These are phyloP conservation scores for Ceratocystis cubensis DNA, from an alignment of 2,329 filamentous ascomycete genomes.

Conservation along the genomic window DNA sequence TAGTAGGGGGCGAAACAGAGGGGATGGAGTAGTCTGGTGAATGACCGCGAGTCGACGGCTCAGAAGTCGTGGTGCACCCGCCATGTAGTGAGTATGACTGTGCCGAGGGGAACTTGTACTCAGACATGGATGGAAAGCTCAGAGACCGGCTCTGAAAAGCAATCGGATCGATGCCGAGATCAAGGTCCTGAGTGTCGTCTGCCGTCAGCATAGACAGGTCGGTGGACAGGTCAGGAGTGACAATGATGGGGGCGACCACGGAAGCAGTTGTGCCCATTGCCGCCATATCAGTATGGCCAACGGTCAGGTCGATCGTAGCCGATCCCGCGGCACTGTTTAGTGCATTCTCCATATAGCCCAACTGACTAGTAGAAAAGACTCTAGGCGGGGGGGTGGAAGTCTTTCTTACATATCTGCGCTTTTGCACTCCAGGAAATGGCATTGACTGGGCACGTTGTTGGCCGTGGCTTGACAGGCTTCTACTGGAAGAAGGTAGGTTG, in stretches of 20 bases:
- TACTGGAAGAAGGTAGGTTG: conserved; percentile 27
- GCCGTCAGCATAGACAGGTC: background rate
- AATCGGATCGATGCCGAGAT: background rate
- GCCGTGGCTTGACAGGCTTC: conserved; percentile 31
- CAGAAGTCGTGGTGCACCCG: background rate
- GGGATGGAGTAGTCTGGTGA: background rate
- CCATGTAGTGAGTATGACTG: conserved; percentile 28
- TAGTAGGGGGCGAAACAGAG: conserved; percentile 39
- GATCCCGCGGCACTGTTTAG: conserved; percentile 1
- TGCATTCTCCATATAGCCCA: background rate
- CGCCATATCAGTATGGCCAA: background rate
- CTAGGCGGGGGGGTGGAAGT: conserved; percentile 1
- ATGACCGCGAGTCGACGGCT: background rate
- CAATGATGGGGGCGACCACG: background rate
- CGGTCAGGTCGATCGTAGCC: background rate
- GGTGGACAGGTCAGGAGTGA: background rate
- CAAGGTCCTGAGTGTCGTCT: background rate
- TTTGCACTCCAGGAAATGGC: conserved; percentile 10
- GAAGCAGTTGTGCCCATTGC: background rate
- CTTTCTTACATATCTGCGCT: conserved; percentile 4
- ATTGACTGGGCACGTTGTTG: conserved; percentile 1
- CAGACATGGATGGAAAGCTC: background rate
- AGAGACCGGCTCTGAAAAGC: background rate
- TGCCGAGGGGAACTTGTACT: conserved; percentile 15
- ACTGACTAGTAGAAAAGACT: background rate